phyloP scores from a whole-genome alignment of 768 basidiomycete genomes.

The Tylopilus rubrobrunneus region DNA sequence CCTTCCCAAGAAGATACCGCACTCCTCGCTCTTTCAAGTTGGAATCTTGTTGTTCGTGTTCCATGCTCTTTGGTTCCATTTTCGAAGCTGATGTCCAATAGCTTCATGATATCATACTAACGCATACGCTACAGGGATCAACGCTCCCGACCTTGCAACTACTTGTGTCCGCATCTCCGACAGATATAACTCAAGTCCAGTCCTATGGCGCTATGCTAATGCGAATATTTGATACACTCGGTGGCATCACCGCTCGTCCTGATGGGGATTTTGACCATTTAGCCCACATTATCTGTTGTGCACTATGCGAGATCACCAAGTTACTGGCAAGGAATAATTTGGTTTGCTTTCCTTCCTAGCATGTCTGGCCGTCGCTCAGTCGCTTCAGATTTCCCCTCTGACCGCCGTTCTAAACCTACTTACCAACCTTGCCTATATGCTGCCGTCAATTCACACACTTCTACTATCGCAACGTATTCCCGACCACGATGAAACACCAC shows the following conservation, averaged over 20 bases:
- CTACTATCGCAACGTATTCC: constrained; percentile 32
- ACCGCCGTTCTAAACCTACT: constrained; percentile 53
- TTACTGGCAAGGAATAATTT: constrained; percentile 35
- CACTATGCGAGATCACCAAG: constrained; percentile 39
- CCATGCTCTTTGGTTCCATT: neutral
- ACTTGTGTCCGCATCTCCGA: constrained; percentile 39
- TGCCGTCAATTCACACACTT: constrained; percentile 45
- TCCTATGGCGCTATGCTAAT: constrained; percentile 43
- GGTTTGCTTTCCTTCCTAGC: constrained; percentile 33
- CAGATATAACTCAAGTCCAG: constrained; percentile 23
- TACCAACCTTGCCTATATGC: constrained; percentile 39
- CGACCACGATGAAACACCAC: constrained; percentile 26
- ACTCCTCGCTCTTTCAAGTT: constrained; percentile 41
- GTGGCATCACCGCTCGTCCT: constrained; percentile 18
- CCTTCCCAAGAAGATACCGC: constrained; percentile 31
- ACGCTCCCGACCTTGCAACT: constrained; percentile 48
- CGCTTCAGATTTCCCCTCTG: constrained; percentile 41
- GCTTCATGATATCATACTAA: constrained; percentile 60
- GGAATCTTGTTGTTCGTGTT: constrained; percentile 51
- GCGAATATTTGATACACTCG: constrained; percentile 31
- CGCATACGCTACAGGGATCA: constrained; percentile 43
- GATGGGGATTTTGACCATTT: constrained; percentile 17
- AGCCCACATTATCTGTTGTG: constrained; percentile 30
- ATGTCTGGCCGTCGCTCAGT: constrained; percentile 6
- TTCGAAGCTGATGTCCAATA: constrained; percentile 23